Evolutionary conservation across 2,329 filamentous ascomycete species (phyloP), one percentile per base, ranked within the genome.

Genomic region (Pseudohalonectria lignicola): DNA sequence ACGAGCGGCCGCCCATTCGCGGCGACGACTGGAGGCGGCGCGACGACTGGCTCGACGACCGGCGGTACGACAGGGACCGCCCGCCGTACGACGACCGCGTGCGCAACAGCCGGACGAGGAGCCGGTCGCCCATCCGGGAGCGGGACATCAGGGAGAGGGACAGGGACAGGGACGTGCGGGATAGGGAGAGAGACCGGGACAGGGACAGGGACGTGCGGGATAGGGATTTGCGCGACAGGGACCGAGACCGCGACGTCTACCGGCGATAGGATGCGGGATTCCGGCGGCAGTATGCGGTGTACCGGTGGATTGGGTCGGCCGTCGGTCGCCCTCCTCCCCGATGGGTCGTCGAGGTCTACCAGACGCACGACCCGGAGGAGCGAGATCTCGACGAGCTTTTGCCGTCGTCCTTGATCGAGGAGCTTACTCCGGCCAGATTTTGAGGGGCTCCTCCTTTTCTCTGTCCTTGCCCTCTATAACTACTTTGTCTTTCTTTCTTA

Each of bases 181-280:
- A 38, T 11, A 26, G 36, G 23, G 54, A 57, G n/a, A n/a, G n/a
- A n/a, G 68, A 15, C 53, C 65, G 32, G 56, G 60, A 6, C 48
- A 62, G 36, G n/a, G 31, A 33, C 48, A 40, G 49, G 53, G 21
- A 28, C 32, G 12, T 47, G 53, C 4, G 23, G 8, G 23, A 38
- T 11, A 26, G 36, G 23, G 54, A 57, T 25, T n/a, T n/a, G n/a
- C 45, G 51, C 20, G 63, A 67, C 18, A 54, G 63, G 25, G 54
- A 57, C 17, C 52, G 64, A 23, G 69, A 74, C 31, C 59, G 65
- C 37, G 68, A 71, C 37, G 47, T 59, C 32, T 71, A 73, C 52
- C 66, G 68, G 42, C 62, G 69, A 58, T 71, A 66, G 43, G 30
- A 20, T 26, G 7, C 28, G 23, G 28, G 28, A 15, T 26, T 20